phyloP scores from a whole-genome alignment of 179 eudicot genomes.

The Sideroxylon spinosum region DNA sequence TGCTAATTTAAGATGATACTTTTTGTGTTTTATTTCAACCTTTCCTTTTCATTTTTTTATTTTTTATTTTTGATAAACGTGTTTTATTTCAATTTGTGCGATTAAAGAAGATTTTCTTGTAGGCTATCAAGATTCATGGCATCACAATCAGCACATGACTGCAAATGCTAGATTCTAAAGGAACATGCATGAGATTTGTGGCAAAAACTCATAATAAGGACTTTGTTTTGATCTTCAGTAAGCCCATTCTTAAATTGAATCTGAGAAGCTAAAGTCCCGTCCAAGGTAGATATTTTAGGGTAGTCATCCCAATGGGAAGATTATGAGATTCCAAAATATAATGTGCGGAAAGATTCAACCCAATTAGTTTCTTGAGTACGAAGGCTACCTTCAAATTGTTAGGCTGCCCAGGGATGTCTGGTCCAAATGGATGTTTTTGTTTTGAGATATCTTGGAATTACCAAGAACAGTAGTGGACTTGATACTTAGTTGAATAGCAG shows the following conservation, averaged over 20 bases:
- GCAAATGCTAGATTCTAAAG: neutral
- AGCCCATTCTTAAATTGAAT: neutral
- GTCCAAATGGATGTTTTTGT: neutral
- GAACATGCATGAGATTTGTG: neutral
- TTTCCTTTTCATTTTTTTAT: too few relatives aligned
- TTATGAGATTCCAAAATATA: constrained; percentile 1
- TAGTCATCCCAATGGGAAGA: neutral
- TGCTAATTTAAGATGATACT: neutral
- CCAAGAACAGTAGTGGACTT: neutral
- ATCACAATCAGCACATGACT: neutral
- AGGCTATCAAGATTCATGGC: too few relatives aligned
- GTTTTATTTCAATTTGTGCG: too few relatives aligned
- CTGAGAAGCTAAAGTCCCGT: neutral
- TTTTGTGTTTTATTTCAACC: neutral
- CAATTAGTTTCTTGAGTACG: neutral
- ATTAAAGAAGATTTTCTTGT: too few relatives aligned
- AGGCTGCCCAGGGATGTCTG: neutral
- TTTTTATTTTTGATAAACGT: too few relatives aligned
- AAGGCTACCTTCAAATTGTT: neutral
- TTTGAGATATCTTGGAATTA: neutral
- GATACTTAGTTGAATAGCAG: constrained; percentile 6
- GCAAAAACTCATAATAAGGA: neutral
- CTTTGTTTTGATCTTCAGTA: neutral
- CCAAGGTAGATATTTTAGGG: neutral
- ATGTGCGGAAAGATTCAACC: neutral